Evolutionary conservation across 208 protist species (phyloP), one percentile per base, ranked within the genome.

Genomic region (Angomonas deanei): DNA sequence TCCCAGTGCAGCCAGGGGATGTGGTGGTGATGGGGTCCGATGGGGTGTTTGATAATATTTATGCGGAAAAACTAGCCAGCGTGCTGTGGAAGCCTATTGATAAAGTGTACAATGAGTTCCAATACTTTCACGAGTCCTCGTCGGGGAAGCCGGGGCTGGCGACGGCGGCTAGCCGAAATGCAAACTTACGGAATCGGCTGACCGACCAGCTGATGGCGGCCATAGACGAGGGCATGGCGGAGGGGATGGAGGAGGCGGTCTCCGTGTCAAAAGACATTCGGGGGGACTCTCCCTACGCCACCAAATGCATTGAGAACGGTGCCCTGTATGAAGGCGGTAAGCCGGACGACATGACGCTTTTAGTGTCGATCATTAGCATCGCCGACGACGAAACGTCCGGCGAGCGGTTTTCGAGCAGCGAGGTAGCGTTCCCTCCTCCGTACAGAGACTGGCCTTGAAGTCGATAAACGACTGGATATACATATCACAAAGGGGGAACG

Each of bases 21-120:
- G 11, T 91, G 0, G 53, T 91, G 3, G 66, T 91, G 21, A 77
- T 91, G 62, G 84, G 84, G 50, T 76, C 70, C 28, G 84, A 91
- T 61, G 84, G 84, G 27, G 13, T 91, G 13, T 91, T 91, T 59
- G 84, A 91, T 64, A 91, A 91, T 27, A 17, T 91, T 10, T 91
- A 86, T 49, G 61, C 72, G 8, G 28, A 68, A 2, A 58, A 64
- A 15, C 74, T 86, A 31, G 65, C 50, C 0, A 66, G 73, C 19
- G n/a, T 76, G 0, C 31, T 88, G 46, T 91, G 84, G 80, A 49
- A 65, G 3, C 61, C 57, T 17, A n/a, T 85, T 32, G 32, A 64
- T 8, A 2, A 36, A 10, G 72, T 82, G 13, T 76, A 70, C 50
- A 26, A 53, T 15, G 27, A 66, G 61, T 72, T 79, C 64, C 59